A percentile compares a stretch with the other conserved stretches of the same genome.
Evolutionary conservation across 352 stramenopile genomes (phyloP).

Genomic region (Aphanomyces stellatus): DNA sequence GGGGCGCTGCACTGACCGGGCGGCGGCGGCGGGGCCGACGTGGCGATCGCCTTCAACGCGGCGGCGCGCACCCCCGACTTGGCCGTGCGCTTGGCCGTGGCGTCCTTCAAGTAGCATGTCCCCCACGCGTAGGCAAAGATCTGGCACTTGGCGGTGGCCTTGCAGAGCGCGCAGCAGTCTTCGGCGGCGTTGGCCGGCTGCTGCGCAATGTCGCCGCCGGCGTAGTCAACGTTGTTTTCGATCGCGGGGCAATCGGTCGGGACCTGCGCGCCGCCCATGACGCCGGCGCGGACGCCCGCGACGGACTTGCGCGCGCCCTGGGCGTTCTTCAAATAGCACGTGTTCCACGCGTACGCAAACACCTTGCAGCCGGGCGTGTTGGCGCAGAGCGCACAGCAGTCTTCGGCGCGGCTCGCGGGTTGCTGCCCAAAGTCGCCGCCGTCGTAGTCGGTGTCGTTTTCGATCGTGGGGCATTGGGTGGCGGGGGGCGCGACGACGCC

Average conservation of each 20-base stretch:
- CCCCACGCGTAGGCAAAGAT: slow-evolving; percentile 24
- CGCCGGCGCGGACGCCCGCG: background rate
- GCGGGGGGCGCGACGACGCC: background rate
- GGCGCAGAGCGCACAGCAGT: slow-evolving; percentile 18
- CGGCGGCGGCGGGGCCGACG: background rate
- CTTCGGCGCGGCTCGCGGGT: background rate
- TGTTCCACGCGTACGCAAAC: slow-evolving; percentile 28
- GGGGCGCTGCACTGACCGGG: too few species aligned
- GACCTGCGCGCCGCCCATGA: background rate
- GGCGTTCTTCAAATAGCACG: slow-evolving; percentile 33
- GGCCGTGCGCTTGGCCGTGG: slow-evolving; percentile 6
- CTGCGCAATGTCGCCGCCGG: background rate
- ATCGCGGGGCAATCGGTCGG: background rate
- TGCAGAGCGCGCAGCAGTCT: slow-evolving; percentile 20
- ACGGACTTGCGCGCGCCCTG: slow-evolving; percentile 12
- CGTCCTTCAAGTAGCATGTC: slow-evolving; percentile 35
- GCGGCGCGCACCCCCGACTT: background rate
- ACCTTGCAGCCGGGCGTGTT: background rate
- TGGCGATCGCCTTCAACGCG: background rate
- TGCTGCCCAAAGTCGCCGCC: background rate
- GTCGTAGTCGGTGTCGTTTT: slow-evolving; percentile 23
- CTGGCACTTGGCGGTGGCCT: background rate
- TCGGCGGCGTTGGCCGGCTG: background rate
- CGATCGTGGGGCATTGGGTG: background rate
- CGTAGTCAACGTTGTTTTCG: slow-evolving; percentile 23